Percentiles rank a stretch among this genome's conserved stretches.
phyloP scores from a whole-genome alignment of 1,284 basidiomycete genomes.

The Sporisorium graminicola region DNA sequence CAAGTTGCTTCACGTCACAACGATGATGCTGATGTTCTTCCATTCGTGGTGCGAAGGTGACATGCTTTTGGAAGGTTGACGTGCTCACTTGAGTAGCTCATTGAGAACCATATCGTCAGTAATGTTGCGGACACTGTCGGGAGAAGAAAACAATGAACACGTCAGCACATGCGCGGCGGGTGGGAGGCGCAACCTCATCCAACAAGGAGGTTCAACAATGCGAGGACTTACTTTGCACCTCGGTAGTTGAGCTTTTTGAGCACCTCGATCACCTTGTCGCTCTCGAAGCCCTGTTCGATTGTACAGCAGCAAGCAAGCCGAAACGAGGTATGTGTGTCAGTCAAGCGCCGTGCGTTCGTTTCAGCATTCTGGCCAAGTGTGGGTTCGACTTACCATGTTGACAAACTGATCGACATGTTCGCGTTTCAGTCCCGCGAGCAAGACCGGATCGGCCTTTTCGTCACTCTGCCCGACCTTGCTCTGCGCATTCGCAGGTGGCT shows the following conservation, averaged over 20 bases:
- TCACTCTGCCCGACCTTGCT: constrained; percentile 57
- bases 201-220: too few species aligned
- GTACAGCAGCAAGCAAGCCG: not conserved
- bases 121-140: constrained; percentile 57
- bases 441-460: constrained; percentile 63
- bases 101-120: constrained; percentile 62
- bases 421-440: constrained; percentile 72
- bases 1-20: not conserved
- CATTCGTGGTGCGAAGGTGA: constrained; percentile 1
- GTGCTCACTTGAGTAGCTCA: constrained; percentile 52
- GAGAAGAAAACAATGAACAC: not conserved
- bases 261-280: constrained; percentile 85
- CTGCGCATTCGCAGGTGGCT: constrained; percentile 42
- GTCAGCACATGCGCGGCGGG: constrained; percentile 11
- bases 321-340: not conserved
- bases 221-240: constrained; percentile 76
- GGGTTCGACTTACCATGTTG: constrained; percentile 55
- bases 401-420: constrained; percentile 72
- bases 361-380: not conserved
- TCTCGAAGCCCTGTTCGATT: constrained; percentile 74
- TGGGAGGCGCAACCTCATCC: too few species aligned
- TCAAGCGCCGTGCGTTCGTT: not conserved
- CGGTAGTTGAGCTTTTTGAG: constrained; percentile 91
- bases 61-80: constrained; percentile 21
- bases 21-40: not conserved